Base-by-base conservation (phyloP, 805 yeast species). In the Candida chilensis region DNA sequence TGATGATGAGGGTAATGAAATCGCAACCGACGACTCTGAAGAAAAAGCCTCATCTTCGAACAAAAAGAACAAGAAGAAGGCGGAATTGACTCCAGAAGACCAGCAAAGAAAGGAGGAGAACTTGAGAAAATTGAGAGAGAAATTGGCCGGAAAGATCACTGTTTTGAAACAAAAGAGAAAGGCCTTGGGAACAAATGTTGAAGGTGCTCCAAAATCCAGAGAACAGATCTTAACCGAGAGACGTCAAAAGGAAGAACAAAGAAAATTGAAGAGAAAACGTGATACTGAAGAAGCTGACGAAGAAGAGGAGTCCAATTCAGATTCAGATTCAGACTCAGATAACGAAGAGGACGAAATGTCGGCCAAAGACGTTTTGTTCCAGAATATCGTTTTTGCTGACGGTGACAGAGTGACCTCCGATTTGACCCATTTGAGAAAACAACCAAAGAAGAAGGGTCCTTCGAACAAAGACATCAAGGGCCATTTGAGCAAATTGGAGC, bases 151-250 rank as follows among this genome's bases (percentile, higher is more conserved):
- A 12, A 84, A 77, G 51, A 88, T 92, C 39, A 70, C 62, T 33
- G 58, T 57, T 6, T 46, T 92, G 58, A 75, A 78, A 41, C 87
- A 78, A 32, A 81, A 74, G 54, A 76, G 99, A 50, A 88, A 81
- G 45, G 98, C 97, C 1, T 92, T 94, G 1, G 97, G 97, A 2
- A 61, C 88, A 1, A 78, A 74, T 27, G 75, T 67, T 4, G 63
- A 68, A 4, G 95, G 96, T 16, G 92, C 95, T 0, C 87, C 88
- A 11, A 69, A 77, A 35, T 83, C 90, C 8, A 68, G 96, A 54
- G 94, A 86, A 41, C 88, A 80, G 25, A 76, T 83, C 30, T 57
- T 84, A 32, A 76, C 69, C 21, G 82, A 76, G 41, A 72, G 94
- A 37, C 62, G 64, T 38, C 49, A 47, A 30, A 66, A 64, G 37